Evolutionary conservation across 163 green algal species (phyloP), one percentile per base, ranked within the genome.

Genomic region (Prototheca stagnorum): DNA sequence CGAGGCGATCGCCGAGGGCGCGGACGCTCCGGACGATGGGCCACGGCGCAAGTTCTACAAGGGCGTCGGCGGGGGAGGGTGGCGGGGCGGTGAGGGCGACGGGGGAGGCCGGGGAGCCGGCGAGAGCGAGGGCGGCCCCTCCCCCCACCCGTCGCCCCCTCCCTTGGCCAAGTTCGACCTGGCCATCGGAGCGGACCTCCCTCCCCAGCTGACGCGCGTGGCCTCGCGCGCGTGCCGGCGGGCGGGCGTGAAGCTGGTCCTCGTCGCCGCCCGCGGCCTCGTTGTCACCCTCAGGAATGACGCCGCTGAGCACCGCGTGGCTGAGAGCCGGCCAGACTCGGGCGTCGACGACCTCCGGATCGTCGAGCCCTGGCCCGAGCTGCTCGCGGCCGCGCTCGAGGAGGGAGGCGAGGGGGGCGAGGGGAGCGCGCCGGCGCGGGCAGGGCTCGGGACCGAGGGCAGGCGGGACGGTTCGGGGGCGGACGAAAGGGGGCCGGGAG

Each of bases 301-400:
- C 57, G 76, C 51, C 6, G 48, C 64, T 3, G 88, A 97, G 68
- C 74, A 91, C 47, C 51, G 40, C 9, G 73, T 96, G 0, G 65
- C 95, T 2, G 88, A 97, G 50, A 79, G 74, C 17, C 94, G 92
- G 53, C 88, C 85, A 15, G 88, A 97, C 53, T 85, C 73, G 20
- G 35, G 52, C n/a, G 49, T 86, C 9, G 65, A 81, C 14, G 85
- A 95, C 50, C 59, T 96, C 17, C 64, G 77, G 39, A 41, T 96
- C 23, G 61, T 75, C 37, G 54, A 57, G 14, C 82, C 88, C 0
- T 97, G 88, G 84, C 68, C 68, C 14, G 73, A 92, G 59, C 70
- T 97, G 19, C 14, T 49, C 11, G 25, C 65, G 8, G 67, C 70
- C 35, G 78, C 72, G 11, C 31, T 45, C 0, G 68, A 54, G 0